phyloP scores from a whole-genome alignment of 2,329 filamentous ascomycete species.

The Pleomassaria siparia region DNA sequence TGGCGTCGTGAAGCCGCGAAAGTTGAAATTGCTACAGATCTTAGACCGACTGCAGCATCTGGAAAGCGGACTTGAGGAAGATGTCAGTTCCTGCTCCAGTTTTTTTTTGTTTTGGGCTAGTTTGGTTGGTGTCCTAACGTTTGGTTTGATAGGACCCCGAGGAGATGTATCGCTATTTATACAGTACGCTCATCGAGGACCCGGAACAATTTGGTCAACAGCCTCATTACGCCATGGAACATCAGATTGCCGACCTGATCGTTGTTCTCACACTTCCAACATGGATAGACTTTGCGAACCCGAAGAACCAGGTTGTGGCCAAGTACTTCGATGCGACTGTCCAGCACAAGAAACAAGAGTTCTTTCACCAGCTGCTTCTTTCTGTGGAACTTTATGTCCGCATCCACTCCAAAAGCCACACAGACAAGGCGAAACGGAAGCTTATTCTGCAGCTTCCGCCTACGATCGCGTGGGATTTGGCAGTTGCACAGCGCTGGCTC shows the following conservation, averaged over 20 bases:
- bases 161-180: constrained; percentile 60
- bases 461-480: constrained; percentile 71
- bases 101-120: constrained; percentile 16
- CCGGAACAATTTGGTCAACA: constrained; percentile 60
- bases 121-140: constrained; percentile 36
- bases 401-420: constrained; percentile 64
- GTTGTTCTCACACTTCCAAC: constrained; percentile 66
- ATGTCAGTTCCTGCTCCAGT: constrained; percentile 38
- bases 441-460: constrained; percentile 67
- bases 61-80: constrained; percentile 46
- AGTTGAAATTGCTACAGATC: constrained; percentile 57
- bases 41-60: constrained; percentile 47
- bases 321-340: constrained; percentile 67
- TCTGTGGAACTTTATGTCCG: constrained; percentile 71
- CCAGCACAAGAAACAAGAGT: constrained; percentile 61
- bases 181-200: constrained; percentile 67
- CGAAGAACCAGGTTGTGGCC: constrained; percentile 71
- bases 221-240: constrained; percentile 64
- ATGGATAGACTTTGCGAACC: constrained; percentile 73
- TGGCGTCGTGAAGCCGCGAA: constrained; percentile 60
- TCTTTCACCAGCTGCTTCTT: constrained; percentile 76
- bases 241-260: constrained; percentile 73
- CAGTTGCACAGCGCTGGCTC: constrained; percentile 72
- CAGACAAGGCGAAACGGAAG: constrained; percentile 65
- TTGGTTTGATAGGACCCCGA: constrained; percentile 41